Percentiles rank a stretch among this genome's conserved stretches.
Conservation (phyloP, 164 flowering plant genomes). For the Annona squamosa region DNA sequence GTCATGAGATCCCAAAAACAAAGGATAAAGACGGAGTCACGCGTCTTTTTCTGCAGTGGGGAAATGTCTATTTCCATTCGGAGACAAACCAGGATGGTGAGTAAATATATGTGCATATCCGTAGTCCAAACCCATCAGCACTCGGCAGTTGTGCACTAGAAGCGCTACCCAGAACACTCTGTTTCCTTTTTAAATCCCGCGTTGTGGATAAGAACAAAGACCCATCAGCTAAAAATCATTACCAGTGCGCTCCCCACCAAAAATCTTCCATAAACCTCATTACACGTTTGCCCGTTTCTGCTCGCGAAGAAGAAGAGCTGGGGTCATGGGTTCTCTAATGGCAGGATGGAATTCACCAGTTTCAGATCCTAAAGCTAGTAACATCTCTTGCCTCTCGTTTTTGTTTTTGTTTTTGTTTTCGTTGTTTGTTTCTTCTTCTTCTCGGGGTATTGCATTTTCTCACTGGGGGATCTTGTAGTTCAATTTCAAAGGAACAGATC, state of each 20-base stretch:
- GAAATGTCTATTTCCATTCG: too few species aligned
- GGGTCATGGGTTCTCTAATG: conserved; percentile 69
- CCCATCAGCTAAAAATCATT: not conserved
- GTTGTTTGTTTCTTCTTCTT: not conserved
- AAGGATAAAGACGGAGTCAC: not conserved
- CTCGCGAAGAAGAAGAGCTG: not conserved
- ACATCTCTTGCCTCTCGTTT: not conserved
- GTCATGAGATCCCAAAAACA: not conserved
- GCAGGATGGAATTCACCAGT: conserved; percentile 68
- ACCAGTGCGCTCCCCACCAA: not conserved
- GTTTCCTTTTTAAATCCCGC: not conserved
- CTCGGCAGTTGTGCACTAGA: not conserved
- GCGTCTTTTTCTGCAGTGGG: not conserved
- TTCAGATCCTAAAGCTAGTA: conserved; percentile 50
- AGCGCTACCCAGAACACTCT: not conserved
- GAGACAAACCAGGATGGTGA: too few species aligned
- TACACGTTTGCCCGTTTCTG: not conserved
- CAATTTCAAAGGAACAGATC: conserved; percentile 52
- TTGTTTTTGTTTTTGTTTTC: not conserved
- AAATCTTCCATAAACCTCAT: not conserved
- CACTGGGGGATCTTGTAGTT: conserved; percentile 26
- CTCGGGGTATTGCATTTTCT: not conserved
- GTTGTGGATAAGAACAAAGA: not conserved
- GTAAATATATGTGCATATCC: too few species aligned
- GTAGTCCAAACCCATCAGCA: too few species aligned